Evolutionary conservation across 129 eudicot genomes (phyloP).

Genomic region (Calendula officinalis): DNA sequence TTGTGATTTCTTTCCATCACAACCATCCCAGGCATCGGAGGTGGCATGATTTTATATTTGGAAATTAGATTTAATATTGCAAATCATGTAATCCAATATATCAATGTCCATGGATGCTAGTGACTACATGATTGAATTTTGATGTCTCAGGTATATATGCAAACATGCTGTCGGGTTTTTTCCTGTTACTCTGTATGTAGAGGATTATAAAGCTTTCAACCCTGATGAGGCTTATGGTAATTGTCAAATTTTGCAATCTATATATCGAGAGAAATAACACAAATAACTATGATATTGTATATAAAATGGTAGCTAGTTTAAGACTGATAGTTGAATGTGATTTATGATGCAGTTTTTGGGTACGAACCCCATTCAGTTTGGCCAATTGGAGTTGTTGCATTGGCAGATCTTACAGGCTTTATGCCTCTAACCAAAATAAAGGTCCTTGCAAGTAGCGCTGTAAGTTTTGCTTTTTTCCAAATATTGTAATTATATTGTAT

Average conservation of each 20-base stretch:
- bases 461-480: conserved; percentile 41
- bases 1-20: too few relatives aligned
- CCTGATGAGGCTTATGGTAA: conserved; percentile 89
- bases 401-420: conserved; percentile 77
- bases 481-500: neutral
- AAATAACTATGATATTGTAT: too few relatives aligned
- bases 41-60: neutral
- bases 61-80: neutral
- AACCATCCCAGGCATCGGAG: neutral
- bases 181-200: conserved; percentile 72
- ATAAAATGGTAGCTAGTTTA: neutral
- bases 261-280: neutral
- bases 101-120: neutral
- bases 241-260: neutral
- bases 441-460: conserved; percentile 92
- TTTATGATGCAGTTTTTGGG: conserved; percentile 67
- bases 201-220: conserved; percentile 81
- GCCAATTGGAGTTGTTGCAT: conserved; percentile 86
- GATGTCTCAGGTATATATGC: conserved; percentile 69
- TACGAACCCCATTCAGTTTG: conserved; percentile 96
- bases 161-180: conserved; percentile 86
- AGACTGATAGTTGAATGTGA: neutral
- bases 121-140: conserved; percentile 3
- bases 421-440: conserved; percentile 79
- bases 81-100: neutral